Evolutionary conservation across 2,329 filamentous ascomycete species (phyloP).

Genomic region (Penicillium decumbens): DNA sequence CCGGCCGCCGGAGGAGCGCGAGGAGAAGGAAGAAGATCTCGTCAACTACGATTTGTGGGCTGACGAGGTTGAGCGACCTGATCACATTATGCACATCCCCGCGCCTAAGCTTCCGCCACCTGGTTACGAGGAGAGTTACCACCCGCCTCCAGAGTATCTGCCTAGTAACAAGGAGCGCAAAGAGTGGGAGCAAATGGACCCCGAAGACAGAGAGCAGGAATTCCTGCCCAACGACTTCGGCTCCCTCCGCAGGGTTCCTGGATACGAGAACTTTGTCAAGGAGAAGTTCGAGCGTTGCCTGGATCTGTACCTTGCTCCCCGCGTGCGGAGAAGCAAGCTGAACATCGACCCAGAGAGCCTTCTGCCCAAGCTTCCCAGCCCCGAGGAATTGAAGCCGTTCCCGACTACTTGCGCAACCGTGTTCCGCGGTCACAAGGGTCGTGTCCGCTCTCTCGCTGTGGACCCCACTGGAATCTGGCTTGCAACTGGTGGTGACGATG

Average conservation of each 20-base stretch:
- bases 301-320: constrained; percentile 89
- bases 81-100: constrained; percentile 89
- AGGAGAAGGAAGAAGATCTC: constrained; percentile 67
- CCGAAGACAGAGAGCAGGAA: constrained; percentile 85
- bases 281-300: constrained; percentile 94
- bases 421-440: constrained; percentile 81
- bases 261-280: constrained; percentile 84
- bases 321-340: constrained; percentile 85
- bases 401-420: constrained; percentile 83
- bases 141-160: constrained; percentile 90
- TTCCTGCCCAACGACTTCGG: constrained; percentile 79
- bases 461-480: constrained; percentile 82
- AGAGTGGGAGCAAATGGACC: constrained; percentile 78
- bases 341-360: constrained; percentile 95
- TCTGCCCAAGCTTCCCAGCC: constrained; percentile 85
- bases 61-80: constrained; percentile 74
- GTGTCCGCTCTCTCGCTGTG: constrained; percentile 77
- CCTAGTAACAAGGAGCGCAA: constrained; percentile 79
- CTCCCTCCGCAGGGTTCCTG: constrained; percentile 84
- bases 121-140: constrained; percentile 93
- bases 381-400: constrained; percentile 91
- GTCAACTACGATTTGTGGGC: constrained; percentile 90
- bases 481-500: constrained; percentile 91
- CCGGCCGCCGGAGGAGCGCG: constrained; percentile 67
- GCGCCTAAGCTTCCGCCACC: constrained; percentile 91